Evolutionary conservation across 2,329 filamentous ascomycete species (phyloP).

Genomic region (Blastomyces percursus): DNA sequence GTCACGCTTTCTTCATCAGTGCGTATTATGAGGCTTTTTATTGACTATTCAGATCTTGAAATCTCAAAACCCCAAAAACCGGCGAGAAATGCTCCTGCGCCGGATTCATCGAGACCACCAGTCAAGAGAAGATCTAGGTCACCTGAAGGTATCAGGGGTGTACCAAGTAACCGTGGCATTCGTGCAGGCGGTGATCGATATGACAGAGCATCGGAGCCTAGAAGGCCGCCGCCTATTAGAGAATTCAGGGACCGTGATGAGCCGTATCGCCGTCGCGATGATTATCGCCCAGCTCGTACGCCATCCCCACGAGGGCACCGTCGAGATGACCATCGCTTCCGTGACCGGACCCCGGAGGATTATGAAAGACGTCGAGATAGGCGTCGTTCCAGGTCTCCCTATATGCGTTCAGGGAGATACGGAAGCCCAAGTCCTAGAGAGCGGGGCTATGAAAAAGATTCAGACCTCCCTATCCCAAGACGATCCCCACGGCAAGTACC

Average conservation of each 20-base stretch:
- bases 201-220: constrained; percentile 29
- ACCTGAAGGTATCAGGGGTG: constrained; percentile 46
- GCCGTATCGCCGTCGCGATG: constrained; percentile 46
- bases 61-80: constrained; percentile 70
- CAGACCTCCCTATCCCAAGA: constrained; percentile 59
- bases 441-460: constrained; percentile 44
- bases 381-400: constrained; percentile 60
- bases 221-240: constrained; percentile 31
- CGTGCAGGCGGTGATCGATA: constrained; percentile 34
- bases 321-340: constrained; percentile 52
- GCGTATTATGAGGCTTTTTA: not conserved
- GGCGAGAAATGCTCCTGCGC: constrained; percentile 42
- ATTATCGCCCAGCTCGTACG: constrained; percentile 53
- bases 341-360: constrained; percentile 37
- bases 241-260: constrained; percentile 39
- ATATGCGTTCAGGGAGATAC: constrained; percentile 50
- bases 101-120: constrained; percentile 19
- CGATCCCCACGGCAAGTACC: constrained; percentile 66
- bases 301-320: constrained; percentile 50
- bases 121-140: constrained; percentile 48
- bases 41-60: constrained; percentile 58
- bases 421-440: constrained; percentile 59
- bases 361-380: constrained; percentile 43
- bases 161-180: constrained; percentile 21
- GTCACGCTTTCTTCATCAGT: constrained; percentile 29